Percentiles rank a stretch among this genome's conserved stretches.
These are phyloP conservation scores for Anthoceros angustus DNA, from an alignment of 225 moss, liverwort and hornwort genomes.

Conservation along the genomic window DNA sequence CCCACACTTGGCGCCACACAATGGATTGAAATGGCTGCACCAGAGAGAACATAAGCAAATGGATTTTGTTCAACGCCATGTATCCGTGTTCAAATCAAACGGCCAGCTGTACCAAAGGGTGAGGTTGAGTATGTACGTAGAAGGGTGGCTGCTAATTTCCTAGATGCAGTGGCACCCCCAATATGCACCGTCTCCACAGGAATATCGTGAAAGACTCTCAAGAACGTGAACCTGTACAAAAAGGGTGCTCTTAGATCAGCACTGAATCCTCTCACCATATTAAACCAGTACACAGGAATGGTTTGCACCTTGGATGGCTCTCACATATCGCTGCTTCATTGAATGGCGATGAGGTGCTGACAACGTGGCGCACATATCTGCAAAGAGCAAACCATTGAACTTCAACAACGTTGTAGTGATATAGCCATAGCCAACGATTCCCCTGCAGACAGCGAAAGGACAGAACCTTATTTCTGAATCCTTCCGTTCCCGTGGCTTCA, in stretches of 20 bases:
- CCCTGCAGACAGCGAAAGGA: too few relatives aligned
- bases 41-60: background rate
- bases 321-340: conserved; percentile 25
- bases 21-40: conserved; percentile 28
- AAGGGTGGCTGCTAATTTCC: conserved; percentile 35
- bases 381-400: background rate
- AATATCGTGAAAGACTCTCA: conserved; percentile 38
- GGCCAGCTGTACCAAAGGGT: background rate
- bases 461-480: conserved; percentile 85
- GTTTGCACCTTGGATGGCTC: conserved; percentile 31
- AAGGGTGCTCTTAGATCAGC: background rate
- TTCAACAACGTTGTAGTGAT: background rate
- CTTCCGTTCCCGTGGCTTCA: conserved; percentile 82
- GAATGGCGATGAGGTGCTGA: conserved; percentile 28
- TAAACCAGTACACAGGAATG: background rate
- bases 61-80: background rate
- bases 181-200: conserved; percentile 36
- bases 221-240: conserved; percentile 31
- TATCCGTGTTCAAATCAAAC: background rate
- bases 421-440: background rate
- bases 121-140: conserved; percentile 18
- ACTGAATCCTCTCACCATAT: background rate
- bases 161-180: conserved; percentile 17
- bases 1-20: conserved; percentile 42
- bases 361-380: conserved; percentile 49